phyloP scores from a whole-genome alignment of 495 filamentous ascomycete genomes.

The Wilcoxina mikolae region DNA sequence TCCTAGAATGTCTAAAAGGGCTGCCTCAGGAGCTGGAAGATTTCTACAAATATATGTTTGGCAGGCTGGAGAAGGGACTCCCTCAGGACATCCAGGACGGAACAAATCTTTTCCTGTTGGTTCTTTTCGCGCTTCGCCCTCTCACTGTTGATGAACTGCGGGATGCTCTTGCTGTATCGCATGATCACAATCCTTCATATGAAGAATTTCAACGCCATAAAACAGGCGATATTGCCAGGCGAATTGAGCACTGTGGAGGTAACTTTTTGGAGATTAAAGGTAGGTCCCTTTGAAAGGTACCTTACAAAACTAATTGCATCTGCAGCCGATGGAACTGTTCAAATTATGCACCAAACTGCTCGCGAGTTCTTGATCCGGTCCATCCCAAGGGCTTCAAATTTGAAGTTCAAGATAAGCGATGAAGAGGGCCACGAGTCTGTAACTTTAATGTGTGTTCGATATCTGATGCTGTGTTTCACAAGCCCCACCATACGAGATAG shows the following conservation, averaged over 20 bases:
- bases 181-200: background rate
- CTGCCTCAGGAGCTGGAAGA: background rate
- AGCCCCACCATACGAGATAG: background rate
- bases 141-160: background rate
- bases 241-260: background rate
- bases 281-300: background rate
- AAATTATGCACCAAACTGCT: background rate
- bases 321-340: slow-evolving; percentile 1
- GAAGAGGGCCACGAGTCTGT: background rate
- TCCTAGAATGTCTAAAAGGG: background rate
- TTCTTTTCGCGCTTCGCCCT: background rate
- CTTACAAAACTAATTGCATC: background rate
- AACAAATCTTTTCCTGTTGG: background rate
- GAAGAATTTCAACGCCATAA: background rate
- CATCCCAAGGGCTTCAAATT: background rate
- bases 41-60: slow-evolving; percentile 1
- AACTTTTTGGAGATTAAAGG: slow-evolving; percentile 2
- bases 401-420: background rate
- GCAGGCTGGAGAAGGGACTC: background rate
- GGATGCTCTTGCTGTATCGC: background rate
- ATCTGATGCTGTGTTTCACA: background rate
- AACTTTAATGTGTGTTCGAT: background rate
- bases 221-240: background rate
- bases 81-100: background rate
- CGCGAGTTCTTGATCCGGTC: background rate